Evolutionary conservation across 2,329 filamentous ascomycete species (phyloP).

Genomic region (Fusarium fujikuroi): DNA sequence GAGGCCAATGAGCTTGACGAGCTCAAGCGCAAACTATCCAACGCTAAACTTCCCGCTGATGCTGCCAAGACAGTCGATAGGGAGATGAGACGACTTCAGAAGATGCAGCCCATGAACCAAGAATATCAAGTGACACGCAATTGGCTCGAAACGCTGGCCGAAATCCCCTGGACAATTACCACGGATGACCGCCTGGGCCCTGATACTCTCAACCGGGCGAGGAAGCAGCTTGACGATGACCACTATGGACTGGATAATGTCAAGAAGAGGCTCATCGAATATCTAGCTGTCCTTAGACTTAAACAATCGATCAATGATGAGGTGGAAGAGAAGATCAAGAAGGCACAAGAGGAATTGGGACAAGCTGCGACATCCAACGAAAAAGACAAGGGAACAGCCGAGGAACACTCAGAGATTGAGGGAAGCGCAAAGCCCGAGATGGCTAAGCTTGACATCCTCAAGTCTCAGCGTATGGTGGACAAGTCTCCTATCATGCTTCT

Average conservation of each 20-base stretch:
- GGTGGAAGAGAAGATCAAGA: constrained; percentile 80
- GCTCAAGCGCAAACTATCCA: constrained; percentile 86
- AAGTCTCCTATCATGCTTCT: constrained; percentile 96
- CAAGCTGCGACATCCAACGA: constrained; percentile 44
- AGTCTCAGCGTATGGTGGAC: constrained; percentile 86
- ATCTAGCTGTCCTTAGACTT: constrained; percentile 92
- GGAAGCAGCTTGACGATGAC: constrained; percentile 92
- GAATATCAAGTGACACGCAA: constrained; percentile 95
- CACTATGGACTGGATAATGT: constrained; percentile 97
- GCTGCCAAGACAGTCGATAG: constrained; percentile 90
- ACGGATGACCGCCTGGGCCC: constrained; percentile 88
- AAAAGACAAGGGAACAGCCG: constrained; percentile 31
- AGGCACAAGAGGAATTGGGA: constrained; percentile 68
- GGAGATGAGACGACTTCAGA: constrained; percentile 86
- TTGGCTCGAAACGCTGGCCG: constrained; percentile 91
- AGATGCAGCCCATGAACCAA: constrained; percentile 96
- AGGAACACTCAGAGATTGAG: constrained; percentile 38
- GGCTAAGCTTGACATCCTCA: constrained; percentile 78
- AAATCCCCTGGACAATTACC: constrained; percentile 89
- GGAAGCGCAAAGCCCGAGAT: constrained; percentile 51
- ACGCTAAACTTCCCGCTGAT: constrained; percentile 82
- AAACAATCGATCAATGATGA: constrained; percentile 92
- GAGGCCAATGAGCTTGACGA: constrained; percentile 92
- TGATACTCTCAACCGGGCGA: constrained; percentile 80
- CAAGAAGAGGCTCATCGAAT: constrained; percentile 95